phyloP scores from a whole-genome alignment of 139 green algal species.

The Microglena sp. region DNA sequence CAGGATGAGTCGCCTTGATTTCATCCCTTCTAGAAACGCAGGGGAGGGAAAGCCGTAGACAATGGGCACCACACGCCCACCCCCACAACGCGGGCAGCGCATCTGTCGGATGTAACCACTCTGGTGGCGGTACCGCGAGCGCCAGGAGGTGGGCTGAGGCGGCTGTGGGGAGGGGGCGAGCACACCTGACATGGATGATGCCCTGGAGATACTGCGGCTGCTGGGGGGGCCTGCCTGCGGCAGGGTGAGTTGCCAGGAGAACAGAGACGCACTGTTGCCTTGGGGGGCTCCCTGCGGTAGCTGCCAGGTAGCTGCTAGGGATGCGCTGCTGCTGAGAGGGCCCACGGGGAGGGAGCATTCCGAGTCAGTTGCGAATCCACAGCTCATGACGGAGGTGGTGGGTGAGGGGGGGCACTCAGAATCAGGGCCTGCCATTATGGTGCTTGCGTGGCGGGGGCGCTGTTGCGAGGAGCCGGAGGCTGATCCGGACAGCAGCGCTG shows the following conservation, averaged over 20 bases:
- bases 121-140: not conserved
- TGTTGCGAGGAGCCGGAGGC: no score
- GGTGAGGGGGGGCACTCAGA: no score
- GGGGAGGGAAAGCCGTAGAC: constrained; percentile 37
- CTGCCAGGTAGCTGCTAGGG: no score
- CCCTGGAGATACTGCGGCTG: constrained; percentile 1
- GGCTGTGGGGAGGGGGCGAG: not conserved
- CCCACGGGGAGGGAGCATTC: no score
- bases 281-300: no score
- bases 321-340: no score
- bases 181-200: not conserved
- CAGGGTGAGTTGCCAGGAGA: not conserved
- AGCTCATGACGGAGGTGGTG: no score
- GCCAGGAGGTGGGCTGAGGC: not conserved
- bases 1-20: constrained; percentile 20
- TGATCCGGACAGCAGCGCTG: no score
- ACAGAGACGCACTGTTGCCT: no score
- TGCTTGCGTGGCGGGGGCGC: no score
- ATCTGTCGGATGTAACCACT: not conserved
- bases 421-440: no score
- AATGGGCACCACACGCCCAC: constrained; percentile 19
- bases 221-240: not conserved
- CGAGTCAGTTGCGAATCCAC: no score
- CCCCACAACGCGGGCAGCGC: constrained; percentile 34
- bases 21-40: constrained; percentile 21